These are phyloP conservation scores for Penicillium arizonense DNA, from an alignment of 495 filamentous ascomycete species.

Conservation along the genomic window DNA sequence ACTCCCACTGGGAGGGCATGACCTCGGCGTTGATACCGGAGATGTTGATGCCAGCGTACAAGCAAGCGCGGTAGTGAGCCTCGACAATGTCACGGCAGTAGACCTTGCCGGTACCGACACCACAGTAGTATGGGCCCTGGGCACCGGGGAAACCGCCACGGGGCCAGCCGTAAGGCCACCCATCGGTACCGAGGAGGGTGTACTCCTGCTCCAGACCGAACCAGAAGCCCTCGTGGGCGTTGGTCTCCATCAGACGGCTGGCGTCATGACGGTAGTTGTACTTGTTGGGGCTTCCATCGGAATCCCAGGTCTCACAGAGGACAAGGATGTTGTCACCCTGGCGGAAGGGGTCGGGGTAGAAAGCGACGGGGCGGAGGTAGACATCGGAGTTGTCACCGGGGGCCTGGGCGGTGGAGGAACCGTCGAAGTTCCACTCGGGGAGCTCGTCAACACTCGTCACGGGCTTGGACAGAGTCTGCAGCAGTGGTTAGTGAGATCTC, in stretches of 20 bases:
- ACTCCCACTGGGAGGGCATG: constrained; percentile 98
- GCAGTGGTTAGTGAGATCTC: constrained; percentile 10
- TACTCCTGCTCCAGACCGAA: constrained; percentile 99
- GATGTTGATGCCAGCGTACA: constrained; percentile 89
- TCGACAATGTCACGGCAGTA: constrained; percentile 98
- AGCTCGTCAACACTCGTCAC: constrained; percentile 71
- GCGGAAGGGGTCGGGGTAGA: constrained; percentile 94
- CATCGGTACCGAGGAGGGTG: constrained; percentile 82
- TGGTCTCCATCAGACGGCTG: constrained; percentile 81
- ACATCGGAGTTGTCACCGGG: constrained; percentile 97
- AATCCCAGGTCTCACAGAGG: constrained; percentile 92
- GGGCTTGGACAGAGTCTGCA: constrained; percentile 74
- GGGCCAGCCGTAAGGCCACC: constrained; percentile 93
- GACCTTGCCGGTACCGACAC: constrained; percentile 95
- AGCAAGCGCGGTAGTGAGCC: constrained; percentile 96
- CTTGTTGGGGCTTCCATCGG: constrained; percentile 96
- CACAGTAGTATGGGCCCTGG: constrained; percentile 99
- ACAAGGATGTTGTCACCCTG: constrained; percentile 84
- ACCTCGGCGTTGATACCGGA: constrained; percentile 99
- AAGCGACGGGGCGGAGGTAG: constrained; percentile 89
- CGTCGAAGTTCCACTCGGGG: constrained; percentile 99
- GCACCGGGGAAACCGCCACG: constrained; percentile 93
- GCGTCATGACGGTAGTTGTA: constrained; percentile 96
- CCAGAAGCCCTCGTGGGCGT: constrained; percentile 85
- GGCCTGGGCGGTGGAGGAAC: constrained; percentile 91